phyloP scores from a whole-genome alignment of 2,329 filamentous ascomycete genomes.

The Colletotrichum sp. region DNA sequence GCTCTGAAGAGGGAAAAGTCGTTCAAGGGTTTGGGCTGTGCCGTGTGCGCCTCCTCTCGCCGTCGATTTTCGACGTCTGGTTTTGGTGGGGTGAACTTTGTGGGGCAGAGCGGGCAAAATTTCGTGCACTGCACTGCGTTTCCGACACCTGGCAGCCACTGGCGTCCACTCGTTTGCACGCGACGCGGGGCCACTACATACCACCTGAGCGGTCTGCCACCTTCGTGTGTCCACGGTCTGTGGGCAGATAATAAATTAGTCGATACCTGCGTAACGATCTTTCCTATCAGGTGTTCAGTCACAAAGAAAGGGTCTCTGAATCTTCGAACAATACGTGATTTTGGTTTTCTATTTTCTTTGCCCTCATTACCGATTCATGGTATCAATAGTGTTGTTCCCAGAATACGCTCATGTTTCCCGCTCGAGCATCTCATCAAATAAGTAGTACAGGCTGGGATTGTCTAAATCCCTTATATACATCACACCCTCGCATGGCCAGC shows the following conservation, averaged over 20 bases:
- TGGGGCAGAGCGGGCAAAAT: conserved; percentile 25
- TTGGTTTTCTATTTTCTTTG: not conserved
- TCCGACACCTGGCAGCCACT: conserved; percentile 3
- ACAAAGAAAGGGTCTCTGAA: not conserved
- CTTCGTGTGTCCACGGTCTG: not conserved
- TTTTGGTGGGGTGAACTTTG: conserved; percentile 26
- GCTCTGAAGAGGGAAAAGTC: conserved; percentile 20
- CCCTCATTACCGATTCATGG: not conserved
- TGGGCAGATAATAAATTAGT: not conserved
- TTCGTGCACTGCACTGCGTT: not conserved
- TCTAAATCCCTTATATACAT: not conserved
- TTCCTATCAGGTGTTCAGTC: not conserved
- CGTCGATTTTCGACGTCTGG: conserved; percentile 23
- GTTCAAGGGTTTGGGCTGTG: conserved; percentile 20
- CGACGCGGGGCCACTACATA: not conserved
- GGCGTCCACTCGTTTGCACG: conserved; percentile 8
- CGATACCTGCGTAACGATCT: not conserved
- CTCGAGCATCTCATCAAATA: not conserved
- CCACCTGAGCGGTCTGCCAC: not conserved
- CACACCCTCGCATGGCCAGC: not conserved
- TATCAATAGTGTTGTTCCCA: conserved; percentile 8
- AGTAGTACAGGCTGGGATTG: not conserved
- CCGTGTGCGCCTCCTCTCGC: conserved; percentile 16
- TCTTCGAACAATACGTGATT: not conserved
- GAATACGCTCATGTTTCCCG: not conserved